A percentile compares a stretch with the other conserved stretches of the same genome.
These are phyloP conservation scores for Brachypodium distachyon DNA, from an alignment of 202 grass and related monocot species.

Conservation along the genomic window DNA sequence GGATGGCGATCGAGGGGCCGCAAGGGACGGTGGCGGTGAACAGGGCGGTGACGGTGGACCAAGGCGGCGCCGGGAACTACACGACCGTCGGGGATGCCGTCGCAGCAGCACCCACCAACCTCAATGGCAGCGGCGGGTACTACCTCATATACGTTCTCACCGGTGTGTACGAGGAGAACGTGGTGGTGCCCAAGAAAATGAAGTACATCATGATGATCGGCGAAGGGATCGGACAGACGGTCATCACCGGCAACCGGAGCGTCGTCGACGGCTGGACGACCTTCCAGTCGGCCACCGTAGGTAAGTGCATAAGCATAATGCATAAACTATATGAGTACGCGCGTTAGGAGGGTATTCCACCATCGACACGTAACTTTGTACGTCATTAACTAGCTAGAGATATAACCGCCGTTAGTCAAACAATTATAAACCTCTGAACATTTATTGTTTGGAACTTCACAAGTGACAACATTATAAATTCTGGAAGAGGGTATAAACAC, in stretches of 20 bases:
- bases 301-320: constrained; percentile 10
- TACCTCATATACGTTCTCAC: constrained; percentile 53
- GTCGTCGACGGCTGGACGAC: constrained; percentile 78
- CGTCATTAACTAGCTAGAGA: too few species aligned
- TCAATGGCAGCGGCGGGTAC: constrained; percentile 45
- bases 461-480: too few species aligned
- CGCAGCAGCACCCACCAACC: constrained; percentile 42
- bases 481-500: too few species aligned
- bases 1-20: constrained; percentile 33
- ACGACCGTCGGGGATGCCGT: constrained; percentile 52
- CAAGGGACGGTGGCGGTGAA: constrained; percentile 34
- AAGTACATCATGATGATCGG: constrained; percentile 87
- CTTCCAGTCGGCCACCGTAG: constrained; percentile 73
- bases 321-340: too few species aligned
- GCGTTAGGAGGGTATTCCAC: too few species aligned
- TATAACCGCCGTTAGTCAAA: too few species aligned
- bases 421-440: too few species aligned
- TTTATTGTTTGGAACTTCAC: too few species aligned
- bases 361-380: too few species aligned
- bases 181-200: constrained; percentile 63
- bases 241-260: constrained; percentile 67
- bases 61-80: constrained; percentile 59
- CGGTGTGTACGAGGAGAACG: constrained; percentile 75
- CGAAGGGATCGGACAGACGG: constrained; percentile 68
- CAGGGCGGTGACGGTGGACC: constrained; percentile 44